phyloP scores from a whole-genome alignment of 768 basidiomycete genomes.

The Boletus rubropictus region DNA sequence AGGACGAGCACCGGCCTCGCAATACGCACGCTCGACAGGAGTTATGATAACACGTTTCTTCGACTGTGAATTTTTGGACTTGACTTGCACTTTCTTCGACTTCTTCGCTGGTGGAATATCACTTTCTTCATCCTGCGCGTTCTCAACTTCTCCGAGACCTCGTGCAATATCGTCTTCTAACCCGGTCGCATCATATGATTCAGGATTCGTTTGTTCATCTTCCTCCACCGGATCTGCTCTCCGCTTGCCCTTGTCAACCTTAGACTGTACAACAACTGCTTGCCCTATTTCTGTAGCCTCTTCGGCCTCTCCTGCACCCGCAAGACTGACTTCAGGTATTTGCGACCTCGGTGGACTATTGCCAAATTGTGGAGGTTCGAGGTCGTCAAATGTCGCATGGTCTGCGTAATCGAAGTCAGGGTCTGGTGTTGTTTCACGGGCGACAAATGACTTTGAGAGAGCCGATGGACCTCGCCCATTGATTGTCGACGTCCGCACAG shows the following conservation, averaged over 20 bases:
- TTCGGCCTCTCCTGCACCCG: slow-evolving; percentile 30
- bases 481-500: slow-evolving; percentile 28
- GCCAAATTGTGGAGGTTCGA: slow-evolving; percentile 18
- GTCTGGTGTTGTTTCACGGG: slow-evolving; percentile 19
- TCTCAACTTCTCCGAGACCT: slow-evolving; percentile 42
- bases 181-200: slow-evolving; percentile 20
- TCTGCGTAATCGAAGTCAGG: slow-evolving; percentile 22
- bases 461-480: slow-evolving; percentile 34
- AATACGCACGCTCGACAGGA: slow-evolving; percentile 23
- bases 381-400: slow-evolving; percentile 25
- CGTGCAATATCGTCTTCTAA: slow-evolving; percentile 41
- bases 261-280: slow-evolving; percentile 20
- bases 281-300: slow-evolving; percentile 31
- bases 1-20: not conserved
- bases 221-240: slow-evolving; percentile 26
- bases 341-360: slow-evolving; percentile 34
- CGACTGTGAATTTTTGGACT: slow-evolving; percentile 23
- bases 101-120: slow-evolving; percentile 27
- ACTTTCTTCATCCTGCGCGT: slow-evolving; percentile 47
- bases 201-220: slow-evolving; percentile 5
- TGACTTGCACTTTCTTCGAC: slow-evolving; percentile 24
- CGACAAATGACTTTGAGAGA: slow-evolving; percentile 27
- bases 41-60: slow-evolving; percentile 16
- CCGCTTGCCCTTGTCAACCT: slow-evolving; percentile 38
- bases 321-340: slow-evolving; percentile 46